phyloP scores from a whole-genome alignment of 306 rosid genomes.

The Casuarina equisetifolia region DNA sequence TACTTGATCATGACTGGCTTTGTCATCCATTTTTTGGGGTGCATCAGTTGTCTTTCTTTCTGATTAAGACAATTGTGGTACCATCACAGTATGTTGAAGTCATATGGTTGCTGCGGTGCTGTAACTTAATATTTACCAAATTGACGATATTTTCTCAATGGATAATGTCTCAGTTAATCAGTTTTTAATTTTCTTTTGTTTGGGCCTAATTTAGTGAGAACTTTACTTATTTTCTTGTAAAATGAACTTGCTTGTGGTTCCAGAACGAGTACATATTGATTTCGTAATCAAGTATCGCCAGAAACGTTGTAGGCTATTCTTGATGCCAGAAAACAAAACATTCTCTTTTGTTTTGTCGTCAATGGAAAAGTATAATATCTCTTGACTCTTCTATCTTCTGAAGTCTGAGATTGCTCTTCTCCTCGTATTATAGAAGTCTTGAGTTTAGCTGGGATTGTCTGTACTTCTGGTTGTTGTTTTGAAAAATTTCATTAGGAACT shows the following conservation, averaged over 20 bases:
- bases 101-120: background rate
- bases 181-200: background rate
- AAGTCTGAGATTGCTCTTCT: background rate
- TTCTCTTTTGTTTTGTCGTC: background rate
- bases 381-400: background rate
- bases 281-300: background rate
- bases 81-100: background rate
- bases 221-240: background rate
- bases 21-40: background rate
- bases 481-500: background rate
- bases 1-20: background rate
- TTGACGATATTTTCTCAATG: background rate
- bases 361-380: background rate
- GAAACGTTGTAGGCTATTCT: background rate
- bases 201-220: background rate
- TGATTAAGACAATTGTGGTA: background rate
- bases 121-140: background rate
- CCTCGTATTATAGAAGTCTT: background rate
- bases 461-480: background rate
- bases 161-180: background rate
- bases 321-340: background rate
- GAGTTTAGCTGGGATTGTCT: background rate
- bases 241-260: background rate
- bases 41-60: background rate
- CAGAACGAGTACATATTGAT: background rate